phyloP scores from a whole-genome alignment of 495 filamentous ascomycete genomes.

The Penicillium paradoxum region DNA sequence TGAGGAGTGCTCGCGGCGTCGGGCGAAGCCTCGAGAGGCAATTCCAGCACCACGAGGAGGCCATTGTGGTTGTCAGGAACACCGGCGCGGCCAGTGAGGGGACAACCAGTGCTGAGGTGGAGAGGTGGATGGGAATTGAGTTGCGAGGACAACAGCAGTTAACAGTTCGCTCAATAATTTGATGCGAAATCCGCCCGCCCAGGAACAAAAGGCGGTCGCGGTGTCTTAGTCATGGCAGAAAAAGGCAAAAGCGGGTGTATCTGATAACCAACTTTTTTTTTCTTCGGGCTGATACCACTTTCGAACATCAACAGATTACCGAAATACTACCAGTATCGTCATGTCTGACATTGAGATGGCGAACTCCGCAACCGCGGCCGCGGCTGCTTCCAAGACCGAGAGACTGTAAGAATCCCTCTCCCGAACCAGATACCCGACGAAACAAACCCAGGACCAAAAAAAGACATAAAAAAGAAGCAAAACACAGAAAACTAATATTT shows the following conservation, averaged over 20 bases:
- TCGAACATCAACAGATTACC: neutral
- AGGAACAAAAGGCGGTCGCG: constrained; percentile 21
- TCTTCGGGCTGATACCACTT: constrained; percentile 1
- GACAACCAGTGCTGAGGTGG: constrained; percentile 28
- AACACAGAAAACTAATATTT: constrained; percentile 11
- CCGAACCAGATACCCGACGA: neutral
- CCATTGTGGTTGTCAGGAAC: constrained; percentile 48
- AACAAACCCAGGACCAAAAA: neutral
- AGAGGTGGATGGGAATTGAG: constrained; percentile 20
- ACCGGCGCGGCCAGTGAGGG: constrained; percentile 37
- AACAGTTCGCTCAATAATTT: constrained; percentile 28
- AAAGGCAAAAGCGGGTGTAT: constrained; percentile 15
- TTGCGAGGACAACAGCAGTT: constrained; percentile 5
- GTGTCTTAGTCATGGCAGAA: constrained; percentile 30
- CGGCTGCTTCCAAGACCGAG: constrained; percentile 30
- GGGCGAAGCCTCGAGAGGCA: constrained; percentile 52
- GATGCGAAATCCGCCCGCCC: constrained; percentile 24
- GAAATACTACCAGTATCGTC: constrained; percentile 1
- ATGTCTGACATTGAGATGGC: constrained; percentile 33
- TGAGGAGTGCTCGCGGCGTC: constrained; percentile 44
- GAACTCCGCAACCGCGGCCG: constrained; percentile 18
- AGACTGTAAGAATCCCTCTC: constrained; percentile 34
- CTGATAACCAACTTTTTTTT: constrained; percentile 29
- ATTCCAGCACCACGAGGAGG: constrained; percentile 62
- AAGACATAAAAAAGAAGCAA: neutral